Evolutionary conservation across 2,329 filamentous ascomycete genomes (phyloP), one percentile per base, ranked within the genome.

Genomic region (Rosellinia necatrix): DNA sequence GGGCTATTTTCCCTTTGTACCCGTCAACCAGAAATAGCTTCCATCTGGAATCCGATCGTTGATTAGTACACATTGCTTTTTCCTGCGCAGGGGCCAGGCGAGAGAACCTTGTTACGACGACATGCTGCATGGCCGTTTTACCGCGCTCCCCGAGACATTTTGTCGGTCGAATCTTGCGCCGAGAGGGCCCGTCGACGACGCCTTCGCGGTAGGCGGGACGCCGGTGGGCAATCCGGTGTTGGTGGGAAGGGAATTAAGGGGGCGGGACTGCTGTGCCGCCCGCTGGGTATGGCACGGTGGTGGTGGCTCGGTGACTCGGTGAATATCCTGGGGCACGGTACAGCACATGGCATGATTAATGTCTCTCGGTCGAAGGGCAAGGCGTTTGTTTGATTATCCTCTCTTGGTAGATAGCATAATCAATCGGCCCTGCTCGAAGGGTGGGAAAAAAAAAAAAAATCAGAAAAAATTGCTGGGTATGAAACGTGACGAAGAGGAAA

Each of bases 401-500:
- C 8, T 40, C 19, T 1, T 6, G 4, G 10, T 22, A 38, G 35
- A 13, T 40, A n/a, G 12, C 9, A n/a, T n/a, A n/a, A n/a, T n/a
- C n/a, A n/a, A n/a, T n/a, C n/a, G n/a, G n/a, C n/a, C n/a, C n/a
- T n/a, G n/a, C n/a, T n/a, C n/a, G n/a, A n/a, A n/a, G n/a, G n/a
- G n/a, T n/a, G n/a, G n/a, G n/a, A n/a, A n/a, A n/a, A n/a, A n/a
- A n/a, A n/a, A n/a, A n/a, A n/a, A n/a, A n/a, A n/a, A n/a, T n/a
- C n/a, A n/a, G n/a, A 6, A 42, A 24, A 7, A 9, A 17, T 12
- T 6, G 17, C 34, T 22, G 24, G 29, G 37, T 37, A 32, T 52
- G 53, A 51, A 47, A 52, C 53, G 38, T 21, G 48, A 34, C 42
- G 48, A 17, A 35, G 6, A 24, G 8, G 38, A 42, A 41, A 15